Evolutionary conservation across 495 filamentous ascomycete species (phyloP), one percentile per base, ranked within the genome.

Genomic region (Stereocaulon alpinum): DNA sequence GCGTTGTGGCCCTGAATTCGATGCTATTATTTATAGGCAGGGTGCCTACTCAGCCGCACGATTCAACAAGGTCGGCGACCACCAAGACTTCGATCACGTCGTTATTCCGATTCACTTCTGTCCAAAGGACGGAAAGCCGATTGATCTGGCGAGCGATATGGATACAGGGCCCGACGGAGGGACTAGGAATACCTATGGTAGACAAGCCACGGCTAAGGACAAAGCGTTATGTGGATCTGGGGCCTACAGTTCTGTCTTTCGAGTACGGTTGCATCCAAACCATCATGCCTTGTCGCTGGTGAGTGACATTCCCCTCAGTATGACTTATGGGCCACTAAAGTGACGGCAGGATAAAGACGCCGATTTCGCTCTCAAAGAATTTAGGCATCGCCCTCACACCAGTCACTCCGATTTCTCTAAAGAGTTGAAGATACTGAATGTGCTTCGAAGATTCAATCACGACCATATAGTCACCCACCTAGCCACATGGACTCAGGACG

Each of bases 221-320:
- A 43, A 2, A 17, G 58, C 58, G 29, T 49, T 20, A 18, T 60
- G 58, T 52, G 58, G 53, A 14, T 34, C 17, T 7, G 61, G 58
- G 40, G 61, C 55, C 6, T 50, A 62, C 18, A 30, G 34, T 22
- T 30, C 34, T 15, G 61, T 64, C 6, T 64, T 54, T 24, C 54
- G 51, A 15, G 54, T 62, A 24, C 37, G 61, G 2, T 12, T 65
- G 15, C 48, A 65, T 30, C 61, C 61, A 10, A 29, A 40, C 14
- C 63, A 65, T 56, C 61, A 65, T 12, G 50, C 32, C 12, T 43
- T 65, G 17, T 37, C 57, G 4, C 34, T 12, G 20, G 61, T 63
- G 12, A 60, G 61, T 53, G 53, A 24, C 1, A 24, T 24, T 24
- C 3, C 24, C 24, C 24, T 24, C 24, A 24, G 24, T 24, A 24